phyloP scores from a whole-genome alignment of 2,329 filamentous ascomycete genomes.

The Aspergillus tubingensis region DNA sequence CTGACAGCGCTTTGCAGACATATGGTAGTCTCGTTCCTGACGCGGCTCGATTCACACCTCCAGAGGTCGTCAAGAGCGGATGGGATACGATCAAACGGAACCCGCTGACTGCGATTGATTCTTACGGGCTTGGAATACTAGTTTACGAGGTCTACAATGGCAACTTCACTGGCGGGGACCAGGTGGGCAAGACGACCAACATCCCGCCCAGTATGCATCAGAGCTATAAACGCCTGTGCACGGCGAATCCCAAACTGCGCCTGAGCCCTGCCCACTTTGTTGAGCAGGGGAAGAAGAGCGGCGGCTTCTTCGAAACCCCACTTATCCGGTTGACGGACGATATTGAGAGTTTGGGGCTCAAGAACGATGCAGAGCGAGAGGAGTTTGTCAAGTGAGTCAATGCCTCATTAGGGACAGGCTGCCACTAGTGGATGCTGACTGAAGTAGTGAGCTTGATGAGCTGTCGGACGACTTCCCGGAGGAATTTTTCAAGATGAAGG shows the following conservation, averaged over 20 bases:
- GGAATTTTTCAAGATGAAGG: slow-evolving; percentile 97
- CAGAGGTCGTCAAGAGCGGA: slow-evolving; percentile 81
- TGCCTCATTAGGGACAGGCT: neutral
- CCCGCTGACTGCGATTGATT: slow-evolving; percentile 78
- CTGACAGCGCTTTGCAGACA: slow-evolving; percentile 54
- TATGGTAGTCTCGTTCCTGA: slow-evolving; percentile 88
- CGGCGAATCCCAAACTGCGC: slow-evolving; percentile 84
- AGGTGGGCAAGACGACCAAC: slow-evolving; percentile 80
- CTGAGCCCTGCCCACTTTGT: slow-evolving; percentile 83
- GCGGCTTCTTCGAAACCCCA: slow-evolving; percentile 89
- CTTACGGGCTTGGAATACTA: slow-evolving; percentile 81
- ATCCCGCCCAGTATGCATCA: slow-evolving; percentile 87
- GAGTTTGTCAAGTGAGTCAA: slow-evolving; percentile 69
- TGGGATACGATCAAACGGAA: slow-evolving; percentile 89
- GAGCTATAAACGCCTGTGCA: slow-evolving; percentile 85
- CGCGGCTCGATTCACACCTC: slow-evolving; percentile 78
- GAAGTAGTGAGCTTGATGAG: slow-evolving; percentile 69
- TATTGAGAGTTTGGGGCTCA: slow-evolving; percentile 89
- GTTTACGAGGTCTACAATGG: slow-evolving; percentile 93
- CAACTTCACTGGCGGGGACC: slow-evolving; percentile 71
- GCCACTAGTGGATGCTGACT: slow-evolving; percentile 24
- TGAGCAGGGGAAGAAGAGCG: slow-evolving; percentile 79
- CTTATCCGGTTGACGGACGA: slow-evolving; percentile 90
- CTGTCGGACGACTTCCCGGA: slow-evolving; percentile 93
- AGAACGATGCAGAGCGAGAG: slow-evolving; percentile 79